Percentiles rank a stretch among this genome's conserved stretches.
phyloP scores from a whole-genome alignment of 2,329 filamentous ascomycete species.

The Trematosphaeria pertusa region DNA sequence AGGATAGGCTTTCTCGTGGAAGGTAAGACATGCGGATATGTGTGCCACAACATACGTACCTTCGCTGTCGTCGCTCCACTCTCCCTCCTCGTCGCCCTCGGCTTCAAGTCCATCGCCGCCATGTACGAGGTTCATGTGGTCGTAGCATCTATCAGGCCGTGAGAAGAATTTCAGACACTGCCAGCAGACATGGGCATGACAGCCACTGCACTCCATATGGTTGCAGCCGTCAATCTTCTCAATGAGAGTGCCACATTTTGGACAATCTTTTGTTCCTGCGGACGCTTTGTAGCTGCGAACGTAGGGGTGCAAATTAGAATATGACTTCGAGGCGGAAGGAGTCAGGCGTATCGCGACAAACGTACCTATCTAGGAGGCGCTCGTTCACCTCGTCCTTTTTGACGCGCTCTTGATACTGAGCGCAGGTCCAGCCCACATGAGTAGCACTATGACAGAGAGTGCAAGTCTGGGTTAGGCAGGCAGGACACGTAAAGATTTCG shows the following conservation, averaged over 20 bases:
- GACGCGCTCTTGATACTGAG: conserved; percentile 14
- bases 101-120: neutral
- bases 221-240: conserved; percentile 57
- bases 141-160: neutral
- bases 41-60: too few species aligned
- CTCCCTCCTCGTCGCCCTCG: neutral
- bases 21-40: too few species aligned
- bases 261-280: conserved; percentile 27
- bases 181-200: conserved; percentile 26
- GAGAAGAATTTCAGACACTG: conserved; percentile 22
- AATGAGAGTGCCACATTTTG: conserved; percentile 47
- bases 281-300: conserved; percentile 20
- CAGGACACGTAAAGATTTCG: conserved; percentile 24
- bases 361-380: conserved; percentile 12
- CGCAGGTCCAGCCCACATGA: conserved; percentile 28
- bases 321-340: too few species aligned
- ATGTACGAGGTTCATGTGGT: neutral
- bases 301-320: too few species aligned
- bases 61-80: neutral
- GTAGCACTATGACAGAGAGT: conserved; percentile 22
- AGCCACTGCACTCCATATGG: conserved; percentile 51
- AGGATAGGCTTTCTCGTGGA: too few species aligned
- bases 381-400: conserved; percentile 21
- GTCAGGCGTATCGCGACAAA: too few species aligned
- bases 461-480: conserved; percentile 24